Conservation (phyloP, 1,284 basidiomycete genomes). For the Ustilago nuda region DNA sequence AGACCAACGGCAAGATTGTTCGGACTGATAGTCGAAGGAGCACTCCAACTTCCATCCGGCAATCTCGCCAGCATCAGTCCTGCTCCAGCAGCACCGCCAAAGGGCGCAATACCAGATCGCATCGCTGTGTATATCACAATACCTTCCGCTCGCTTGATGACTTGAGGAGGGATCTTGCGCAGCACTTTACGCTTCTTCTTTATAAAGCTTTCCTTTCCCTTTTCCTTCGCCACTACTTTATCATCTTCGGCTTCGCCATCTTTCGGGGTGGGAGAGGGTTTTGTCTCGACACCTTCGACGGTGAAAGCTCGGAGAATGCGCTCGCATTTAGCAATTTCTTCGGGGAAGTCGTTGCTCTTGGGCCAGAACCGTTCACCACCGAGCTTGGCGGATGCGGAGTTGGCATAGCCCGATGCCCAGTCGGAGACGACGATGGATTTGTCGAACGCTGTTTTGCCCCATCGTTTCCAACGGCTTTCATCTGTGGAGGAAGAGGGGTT, state of each 20-base stretch:
- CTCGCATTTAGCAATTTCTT: conserved; percentile 73
- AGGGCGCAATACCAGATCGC: conserved; percentile 72
- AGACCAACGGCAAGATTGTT: conserved; percentile 71
- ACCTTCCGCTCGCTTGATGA: conserved; percentile 71
- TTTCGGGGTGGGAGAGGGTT: conserved; percentile 13
- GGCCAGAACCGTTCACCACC: conserved; percentile 74
- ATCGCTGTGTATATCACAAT: conserved; percentile 73
- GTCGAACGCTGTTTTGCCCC: conserved; percentile 50
- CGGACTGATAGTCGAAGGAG: conserved; percentile 72
- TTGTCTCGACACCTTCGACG: conserved; percentile 60
- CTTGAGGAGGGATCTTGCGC: conserved; percentile 72
- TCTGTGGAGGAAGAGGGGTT: conserved; percentile 2
- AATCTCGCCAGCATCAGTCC: conserved; percentile 68
- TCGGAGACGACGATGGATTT: conserved; percentile 63
- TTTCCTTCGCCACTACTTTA: conserved; percentile 26
- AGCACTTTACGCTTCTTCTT: conserved; percentile 71
- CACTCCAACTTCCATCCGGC: conserved; percentile 71
- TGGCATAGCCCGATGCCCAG: conserved; percentile 65
- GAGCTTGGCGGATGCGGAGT: conserved; percentile 63
- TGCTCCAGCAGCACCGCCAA: conserved; percentile 73
- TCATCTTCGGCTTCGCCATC: conserved; percentile 58
- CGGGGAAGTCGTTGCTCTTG: conserved; percentile 71
- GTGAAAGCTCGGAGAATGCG: conserved; percentile 70
- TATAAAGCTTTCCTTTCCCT: conserved; percentile 56
- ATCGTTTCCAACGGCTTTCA: conserved; percentile 47